phyloP scores from a whole-genome alignment of 2,329 filamentous ascomycete species.

The Periconia digitata region DNA sequence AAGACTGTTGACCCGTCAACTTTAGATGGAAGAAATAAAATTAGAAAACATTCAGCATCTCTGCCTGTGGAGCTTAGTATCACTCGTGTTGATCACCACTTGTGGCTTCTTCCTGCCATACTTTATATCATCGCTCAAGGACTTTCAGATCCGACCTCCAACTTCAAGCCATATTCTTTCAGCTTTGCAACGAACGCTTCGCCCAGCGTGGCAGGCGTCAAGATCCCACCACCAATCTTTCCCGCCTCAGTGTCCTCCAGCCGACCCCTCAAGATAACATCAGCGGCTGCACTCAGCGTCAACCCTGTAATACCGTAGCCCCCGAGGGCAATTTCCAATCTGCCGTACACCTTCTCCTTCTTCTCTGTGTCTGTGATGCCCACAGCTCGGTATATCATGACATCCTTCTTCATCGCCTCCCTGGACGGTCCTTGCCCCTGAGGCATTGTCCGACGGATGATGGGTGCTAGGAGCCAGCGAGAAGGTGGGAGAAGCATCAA shows the following conservation, averaged over 20 bases:
- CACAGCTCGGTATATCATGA: constrained; percentile 65
- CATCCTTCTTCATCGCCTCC: constrained; percentile 60
- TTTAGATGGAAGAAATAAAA: too few species aligned
- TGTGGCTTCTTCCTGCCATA: too few species aligned
- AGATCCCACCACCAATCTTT: constrained; percentile 64
- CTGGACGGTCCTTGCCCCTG: constrained; percentile 36
- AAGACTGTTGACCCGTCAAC: too few species aligned
- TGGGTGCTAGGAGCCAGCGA: constrained; percentile 44
- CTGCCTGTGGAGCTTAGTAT: too few species aligned
- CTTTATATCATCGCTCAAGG: too few species aligned
- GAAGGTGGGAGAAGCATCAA: constrained; percentile 56
- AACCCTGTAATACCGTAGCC: constrained; percentile 70
- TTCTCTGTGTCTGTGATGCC: constrained; percentile 57
- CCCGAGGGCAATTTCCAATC: constrained; percentile 60
- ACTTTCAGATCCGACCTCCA: constrained; percentile 37
- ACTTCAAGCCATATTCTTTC: constrained; percentile 62
- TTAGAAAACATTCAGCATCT: too few species aligned
- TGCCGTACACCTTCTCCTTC: constrained; percentile 57
- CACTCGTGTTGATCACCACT: too few species aligned
- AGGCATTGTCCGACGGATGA: constrained; percentile 34
- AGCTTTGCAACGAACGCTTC: constrained; percentile 67
- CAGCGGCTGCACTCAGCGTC: constrained; percentile 64
- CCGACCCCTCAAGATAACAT: constrained; percentile 64
- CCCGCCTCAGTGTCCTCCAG: constrained; percentile 51
- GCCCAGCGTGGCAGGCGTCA: constrained; percentile 72